Percentiles rank a stretch among this genome's conserved stretches.
Evolutionary conservation across 805 yeast species (phyloP).

Genomic region (Metschnikowia arizonensis): DNA sequence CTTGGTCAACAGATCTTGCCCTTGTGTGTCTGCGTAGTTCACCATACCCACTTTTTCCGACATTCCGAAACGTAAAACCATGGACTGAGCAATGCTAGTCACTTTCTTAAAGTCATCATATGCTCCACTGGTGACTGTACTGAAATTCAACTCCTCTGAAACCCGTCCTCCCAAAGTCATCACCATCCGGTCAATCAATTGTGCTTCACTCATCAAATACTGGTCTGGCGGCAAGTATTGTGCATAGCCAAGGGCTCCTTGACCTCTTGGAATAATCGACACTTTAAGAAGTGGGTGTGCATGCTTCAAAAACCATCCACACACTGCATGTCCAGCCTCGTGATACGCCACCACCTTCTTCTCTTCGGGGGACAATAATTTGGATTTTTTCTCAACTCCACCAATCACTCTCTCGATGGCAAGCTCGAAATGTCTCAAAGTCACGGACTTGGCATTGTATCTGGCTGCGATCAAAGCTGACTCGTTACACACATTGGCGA

Average conservation of each 20-base stretch:
- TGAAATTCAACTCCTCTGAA: constrained; percentile 84
- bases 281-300: constrained; percentile 92
- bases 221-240: constrained; percentile 91
- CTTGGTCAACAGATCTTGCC: constrained; percentile 53
- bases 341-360: constrained; percentile 86
- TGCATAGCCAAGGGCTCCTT: constrained; percentile 94
- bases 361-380: constrained; percentile 74
- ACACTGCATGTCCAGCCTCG: constrained; percentile 95
- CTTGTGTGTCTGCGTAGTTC: constrained; percentile 43
- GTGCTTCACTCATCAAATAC: constrained; percentile 70
- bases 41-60: constrained; percentile 73
- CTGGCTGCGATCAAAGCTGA: constrained; percentile 94
- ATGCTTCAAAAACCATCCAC: constrained; percentile 85
- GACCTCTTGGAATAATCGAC: constrained; percentile 92
- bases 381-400: constrained; percentile 84
- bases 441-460: constrained; percentile 57
- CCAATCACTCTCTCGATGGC: constrained; percentile 94
- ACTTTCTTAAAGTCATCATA: constrained; percentile 90
- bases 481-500: constrained; percentile 91
- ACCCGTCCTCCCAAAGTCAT: constrained; percentile 94
- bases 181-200: constrained; percentile 79
- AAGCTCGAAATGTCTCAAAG: constrained; percentile 73
- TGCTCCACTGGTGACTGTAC: constrained; percentile 87
- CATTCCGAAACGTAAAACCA: constrained; percentile 90
- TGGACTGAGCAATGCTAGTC: constrained; percentile 80